Conservation (phyloP, 2,329 filamentous ascomycete species). For the Epichloe coenophiala region DNA sequence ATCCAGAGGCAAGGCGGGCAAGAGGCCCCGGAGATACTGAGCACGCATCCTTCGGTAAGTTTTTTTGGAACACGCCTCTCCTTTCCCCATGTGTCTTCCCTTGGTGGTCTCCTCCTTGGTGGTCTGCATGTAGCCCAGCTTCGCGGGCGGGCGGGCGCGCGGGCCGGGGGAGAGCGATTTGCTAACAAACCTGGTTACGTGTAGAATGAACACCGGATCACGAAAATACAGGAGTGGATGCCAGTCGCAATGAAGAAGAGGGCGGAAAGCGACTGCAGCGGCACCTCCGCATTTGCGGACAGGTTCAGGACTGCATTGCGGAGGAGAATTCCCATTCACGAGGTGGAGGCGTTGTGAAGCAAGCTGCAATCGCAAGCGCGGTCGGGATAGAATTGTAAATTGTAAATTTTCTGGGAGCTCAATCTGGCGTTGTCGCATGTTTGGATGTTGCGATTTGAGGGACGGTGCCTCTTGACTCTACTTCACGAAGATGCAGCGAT, state of each 20-base stretch:
- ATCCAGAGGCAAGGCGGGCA: slow-evolving; percentile 24
- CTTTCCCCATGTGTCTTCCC: too few species aligned
- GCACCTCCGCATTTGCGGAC: slow-evolving; percentile 38
- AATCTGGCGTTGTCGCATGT: too few species aligned
- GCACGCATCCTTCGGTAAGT: slow-evolving; percentile 60
- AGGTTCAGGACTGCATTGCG: slow-evolving; percentile 36
- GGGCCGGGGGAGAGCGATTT: not conserved
- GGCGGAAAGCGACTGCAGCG: slow-evolving; percentile 38
- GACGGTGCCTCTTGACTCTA: too few species aligned
- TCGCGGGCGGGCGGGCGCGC: not conserved
- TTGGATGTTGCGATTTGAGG: too few species aligned
- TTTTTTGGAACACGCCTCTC: not conserved
- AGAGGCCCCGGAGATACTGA: slow-evolving; percentile 56
- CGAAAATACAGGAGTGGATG: slow-evolving; percentile 52
- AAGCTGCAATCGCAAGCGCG: too few species aligned
- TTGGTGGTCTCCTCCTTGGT: too few species aligned
- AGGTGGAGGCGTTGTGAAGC: not conserved
- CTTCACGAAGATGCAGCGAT: too few species aligned
- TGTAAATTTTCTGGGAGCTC: too few species aligned
- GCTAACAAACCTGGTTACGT: not conserved
- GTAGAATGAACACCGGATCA: slow-evolving; percentile 47
- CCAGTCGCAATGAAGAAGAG: slow-evolving; percentile 42
- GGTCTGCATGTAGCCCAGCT: too few species aligned
- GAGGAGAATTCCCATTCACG: slow-evolving; percentile 13
- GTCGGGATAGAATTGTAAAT: too few species aligned